Percentiles rank a stretch among this genome's conserved stretches.
phyloP scores from a whole-genome alignment of 2,329 filamentous ascomycete genomes.

The Thelonectria olida region DNA sequence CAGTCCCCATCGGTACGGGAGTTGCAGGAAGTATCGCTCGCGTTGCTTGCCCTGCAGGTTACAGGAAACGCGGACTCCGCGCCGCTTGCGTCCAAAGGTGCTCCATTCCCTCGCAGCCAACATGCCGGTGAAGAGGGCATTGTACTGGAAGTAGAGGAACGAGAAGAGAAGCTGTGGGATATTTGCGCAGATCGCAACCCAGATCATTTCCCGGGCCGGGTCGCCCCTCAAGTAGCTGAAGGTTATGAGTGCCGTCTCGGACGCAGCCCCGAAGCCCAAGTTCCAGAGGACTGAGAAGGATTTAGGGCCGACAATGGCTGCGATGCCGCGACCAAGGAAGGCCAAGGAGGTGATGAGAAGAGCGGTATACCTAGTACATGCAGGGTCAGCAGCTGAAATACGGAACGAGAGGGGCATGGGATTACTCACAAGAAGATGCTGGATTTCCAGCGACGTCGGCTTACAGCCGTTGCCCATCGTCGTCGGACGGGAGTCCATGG shows the following conservation, averaged over 20 bases:
- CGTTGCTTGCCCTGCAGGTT: conserved; percentile 7
- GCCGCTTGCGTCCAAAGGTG: conserved; percentile 11
- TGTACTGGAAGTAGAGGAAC: conserved; percentile 19
- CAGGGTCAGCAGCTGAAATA: background rate
- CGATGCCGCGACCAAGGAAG: background rate
- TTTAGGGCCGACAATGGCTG: background rate
- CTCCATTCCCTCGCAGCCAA: conserved; percentile 19
- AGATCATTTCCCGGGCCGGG: background rate
- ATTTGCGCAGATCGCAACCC: background rate
- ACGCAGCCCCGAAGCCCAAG: conserved; percentile 15
- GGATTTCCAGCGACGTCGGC: conserved; percentile 1
- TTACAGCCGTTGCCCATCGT: conserved; percentile 1
- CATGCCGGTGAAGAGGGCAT: conserved; percentile 20
- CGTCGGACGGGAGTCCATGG: background rate
- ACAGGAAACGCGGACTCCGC: conserved; percentile 4
- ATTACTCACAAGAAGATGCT: background rate
- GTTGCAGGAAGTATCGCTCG: conserved; percentile 22
- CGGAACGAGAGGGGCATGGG: background rate
- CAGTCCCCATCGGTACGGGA: conserved; percentile 17
- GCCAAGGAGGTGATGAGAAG: background rate
- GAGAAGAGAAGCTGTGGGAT: conserved; percentile 19
- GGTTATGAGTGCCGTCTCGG: background rate
- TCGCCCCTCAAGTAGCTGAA: background rate
- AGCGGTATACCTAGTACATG: background rate
- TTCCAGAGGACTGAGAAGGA: conserved; percentile 1